Evolutionary conservation across 768 basidiomycete genomes (phyloP).

Genomic region (Trametes cingulata): DNA sequence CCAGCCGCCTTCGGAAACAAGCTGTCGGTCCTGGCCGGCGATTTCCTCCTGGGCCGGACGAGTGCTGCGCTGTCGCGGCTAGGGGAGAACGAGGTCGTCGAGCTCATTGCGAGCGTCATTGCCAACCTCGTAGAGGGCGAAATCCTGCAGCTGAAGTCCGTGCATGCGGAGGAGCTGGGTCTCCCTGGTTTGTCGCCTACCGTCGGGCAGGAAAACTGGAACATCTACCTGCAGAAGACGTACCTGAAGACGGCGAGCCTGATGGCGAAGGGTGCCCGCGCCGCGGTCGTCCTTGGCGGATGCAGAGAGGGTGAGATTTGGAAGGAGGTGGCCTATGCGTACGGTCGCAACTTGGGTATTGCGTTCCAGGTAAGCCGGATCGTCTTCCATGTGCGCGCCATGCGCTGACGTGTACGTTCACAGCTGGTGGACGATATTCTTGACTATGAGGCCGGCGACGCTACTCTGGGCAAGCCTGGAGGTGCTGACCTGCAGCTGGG

Average conservation of each 20-base stretch:
- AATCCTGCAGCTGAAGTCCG: conserved; percentile 72
- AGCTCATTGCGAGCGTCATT: conserved; percentile 88
- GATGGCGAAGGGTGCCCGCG: conserved; percentile 85
- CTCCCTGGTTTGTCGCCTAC: conserved; percentile 31
- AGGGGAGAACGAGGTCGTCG: conserved; percentile 87
- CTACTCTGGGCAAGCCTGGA: conserved; percentile 85
- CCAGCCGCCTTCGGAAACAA: conserved; percentile 88
- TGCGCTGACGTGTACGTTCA: background rate
- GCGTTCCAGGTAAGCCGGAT: conserved; percentile 79
- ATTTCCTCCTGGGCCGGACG: conserved; percentile 92
- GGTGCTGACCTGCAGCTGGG: conserved; percentile 63
- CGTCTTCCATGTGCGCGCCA: background rate
- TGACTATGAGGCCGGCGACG: conserved; percentile 81
- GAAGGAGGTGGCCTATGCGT: conserved; percentile 90
- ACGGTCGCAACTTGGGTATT: conserved; percentile 87
- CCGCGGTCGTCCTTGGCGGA: conserved; percentile 87
- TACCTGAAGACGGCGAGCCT: conserved; percentile 91
- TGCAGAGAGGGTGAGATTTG: conserved; percentile 72
- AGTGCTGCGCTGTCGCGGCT: conserved; percentile 85
- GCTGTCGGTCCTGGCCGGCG: conserved; percentile 89
- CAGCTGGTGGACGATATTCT: conserved; percentile 95
- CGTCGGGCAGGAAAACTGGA: conserved; percentile 58
- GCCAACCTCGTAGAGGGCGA: conserved; percentile 97
- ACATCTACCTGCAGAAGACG: conserved; percentile 84
- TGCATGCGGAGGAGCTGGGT: conserved; percentile 44